Evolutionary conservation across 2,329 filamentous ascomycete species (phyloP), one percentile per base, ranked within the genome.

Genomic region (Penicillium hesseltinei): DNA sequence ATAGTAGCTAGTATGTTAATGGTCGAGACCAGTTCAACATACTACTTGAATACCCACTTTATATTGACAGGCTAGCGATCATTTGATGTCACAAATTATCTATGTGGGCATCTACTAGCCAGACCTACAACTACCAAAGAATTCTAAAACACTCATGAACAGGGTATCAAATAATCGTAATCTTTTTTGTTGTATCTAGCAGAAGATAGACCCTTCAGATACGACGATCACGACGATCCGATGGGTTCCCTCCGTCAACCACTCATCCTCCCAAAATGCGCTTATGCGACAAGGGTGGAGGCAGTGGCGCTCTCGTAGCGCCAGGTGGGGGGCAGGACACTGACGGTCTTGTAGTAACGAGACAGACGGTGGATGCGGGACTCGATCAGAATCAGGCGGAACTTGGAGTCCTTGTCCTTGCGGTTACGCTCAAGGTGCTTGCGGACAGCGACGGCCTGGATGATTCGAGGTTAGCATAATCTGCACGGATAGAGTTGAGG

Each of bases 371-470:
- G 94, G 82, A 99, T 97, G 83, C 95, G 91, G 79, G 94, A 97
- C 87, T 99, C 94, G 83, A 99, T 96, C 73, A 99, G 90, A 93
- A 99, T 99, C 69, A 99, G 91, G 78, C 94, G 93, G 91, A 99
- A 99, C 87, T 99, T 99, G 86, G 89, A 91, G 87, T 99, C 94
- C 86, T 92, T 96, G 87, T 99, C 94, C 88, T 99, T 99, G 83
- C 94, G 93, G 89, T 99, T 99, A 83, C 91, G 91, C 88, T 97
- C 92, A 71, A 99, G 91, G 84, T 99, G 95, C 91, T 99, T 99
- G 84, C 94, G 93, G 84, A 99, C 94, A 78, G 92, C 89, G 73
- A 97, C 92, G 73, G 92, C 92, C 92, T 94, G 62, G 35, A 31
- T 13, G 19, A 38, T 51, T 15, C n/a, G 11, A 15, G 15, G 31